A percentile compares a stretch with the other conserved stretches of the same genome.
Conservation (phyloP, 352 stramenopile genomes). For the Globisporangium takayamanum region DNA sequence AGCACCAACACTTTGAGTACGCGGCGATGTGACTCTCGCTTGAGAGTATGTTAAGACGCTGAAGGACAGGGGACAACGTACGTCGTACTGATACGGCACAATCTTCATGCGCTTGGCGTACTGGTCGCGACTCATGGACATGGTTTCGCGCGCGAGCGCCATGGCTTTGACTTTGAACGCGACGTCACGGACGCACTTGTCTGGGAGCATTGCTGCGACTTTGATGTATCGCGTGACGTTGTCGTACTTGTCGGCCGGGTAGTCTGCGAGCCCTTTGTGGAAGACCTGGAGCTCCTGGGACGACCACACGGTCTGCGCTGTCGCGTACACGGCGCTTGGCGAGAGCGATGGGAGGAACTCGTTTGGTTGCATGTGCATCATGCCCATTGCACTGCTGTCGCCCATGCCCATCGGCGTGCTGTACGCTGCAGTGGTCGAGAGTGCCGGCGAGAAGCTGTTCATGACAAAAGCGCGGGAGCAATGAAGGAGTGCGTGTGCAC, state of each 20-base stretch:
- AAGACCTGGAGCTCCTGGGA: constrained; percentile 60
- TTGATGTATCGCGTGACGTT: constrained; percentile 85
- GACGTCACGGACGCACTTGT: constrained; percentile 71
- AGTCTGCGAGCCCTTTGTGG: constrained; percentile 46
- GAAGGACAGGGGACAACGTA: neutral
- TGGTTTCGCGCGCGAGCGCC: constrained; percentile 12
- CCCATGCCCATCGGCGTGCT: constrained; percentile 10
- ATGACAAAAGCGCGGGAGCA: constrained; percentile 1
- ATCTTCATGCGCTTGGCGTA: constrained; percentile 61
- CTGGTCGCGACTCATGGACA: constrained; percentile 16
- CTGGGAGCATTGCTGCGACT: constrained; percentile 56
- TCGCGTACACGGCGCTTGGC: constrained; percentile 55
- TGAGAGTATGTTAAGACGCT: neutral
- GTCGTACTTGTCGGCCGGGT: constrained; percentile 52
- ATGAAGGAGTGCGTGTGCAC: too few relatives aligned
- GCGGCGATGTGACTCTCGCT: neutral
- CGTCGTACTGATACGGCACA: constrained; percentile 32
- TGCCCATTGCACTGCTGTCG: constrained; percentile 4
- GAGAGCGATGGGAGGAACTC: constrained; percentile 48
- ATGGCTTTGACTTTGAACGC: constrained; percentile 58
- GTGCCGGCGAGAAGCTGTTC: constrained; percentile 10
- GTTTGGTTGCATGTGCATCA: constrained; percentile 1
- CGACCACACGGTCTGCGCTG: constrained; percentile 44
- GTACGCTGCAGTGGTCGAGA: neutral
- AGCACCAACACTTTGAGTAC: neutral